Percentiles rank a stretch among this genome's conserved stretches.
Evolutionary conservation across 139 green algal species (phyloP).

Genomic region (Klebsormidium nitens): DNA sequence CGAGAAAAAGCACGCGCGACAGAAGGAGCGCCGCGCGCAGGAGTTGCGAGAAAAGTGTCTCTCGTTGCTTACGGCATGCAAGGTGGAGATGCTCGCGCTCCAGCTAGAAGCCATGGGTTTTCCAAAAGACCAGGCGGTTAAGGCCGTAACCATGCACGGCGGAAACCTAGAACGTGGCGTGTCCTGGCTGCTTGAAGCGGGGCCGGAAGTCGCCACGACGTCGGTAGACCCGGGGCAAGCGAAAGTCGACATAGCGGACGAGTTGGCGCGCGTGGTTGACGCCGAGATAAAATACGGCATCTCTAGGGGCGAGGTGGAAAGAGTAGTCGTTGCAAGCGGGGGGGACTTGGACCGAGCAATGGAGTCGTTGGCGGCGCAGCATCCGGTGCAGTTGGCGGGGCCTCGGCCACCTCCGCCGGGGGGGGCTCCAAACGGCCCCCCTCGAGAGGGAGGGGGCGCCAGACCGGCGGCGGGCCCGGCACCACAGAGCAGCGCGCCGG

Average conservation of each 20-base stretch:
- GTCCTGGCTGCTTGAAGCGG: slow-evolving; percentile 28
- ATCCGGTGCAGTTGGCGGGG: too few relatives aligned
- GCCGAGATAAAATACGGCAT: slow-evolving; percentile 32
- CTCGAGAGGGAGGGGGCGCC: too few relatives aligned
- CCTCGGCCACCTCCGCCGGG: too few relatives aligned
- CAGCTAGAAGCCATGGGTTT: slow-evolving; percentile 39
- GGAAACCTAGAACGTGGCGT: slow-evolving; percentile 30
- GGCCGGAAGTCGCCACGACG: background rate
- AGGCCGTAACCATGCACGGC: slow-evolving; percentile 29
- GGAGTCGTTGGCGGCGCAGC: slow-evolving; percentile 7
- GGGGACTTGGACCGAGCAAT: slow-evolving; percentile 32
- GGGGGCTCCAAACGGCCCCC: too few relatives aligned
- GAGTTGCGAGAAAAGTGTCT: slow-evolving; percentile 35
- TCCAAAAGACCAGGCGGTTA: slow-evolving; percentile 18
- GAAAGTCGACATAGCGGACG: slow-evolving; percentile 37
- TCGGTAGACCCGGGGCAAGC: background rate
- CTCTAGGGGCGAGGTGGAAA: slow-evolving; percentile 15
- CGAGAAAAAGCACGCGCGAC: slow-evolving; percentile 38
- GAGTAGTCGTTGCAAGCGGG: slow-evolving; percentile 22
- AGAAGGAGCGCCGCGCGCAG: slow-evolving; percentile 32
- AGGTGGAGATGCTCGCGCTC: slow-evolving; percentile 32
- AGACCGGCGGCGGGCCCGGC: too few relatives aligned
- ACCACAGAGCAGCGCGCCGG: too few relatives aligned
- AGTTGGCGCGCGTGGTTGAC: slow-evolving; percentile 26
- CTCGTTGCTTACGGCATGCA: slow-evolving; percentile 26